phyloP scores from a whole-genome alignment of 805 yeast species.

The Kluyveromyces siamensis region DNA sequence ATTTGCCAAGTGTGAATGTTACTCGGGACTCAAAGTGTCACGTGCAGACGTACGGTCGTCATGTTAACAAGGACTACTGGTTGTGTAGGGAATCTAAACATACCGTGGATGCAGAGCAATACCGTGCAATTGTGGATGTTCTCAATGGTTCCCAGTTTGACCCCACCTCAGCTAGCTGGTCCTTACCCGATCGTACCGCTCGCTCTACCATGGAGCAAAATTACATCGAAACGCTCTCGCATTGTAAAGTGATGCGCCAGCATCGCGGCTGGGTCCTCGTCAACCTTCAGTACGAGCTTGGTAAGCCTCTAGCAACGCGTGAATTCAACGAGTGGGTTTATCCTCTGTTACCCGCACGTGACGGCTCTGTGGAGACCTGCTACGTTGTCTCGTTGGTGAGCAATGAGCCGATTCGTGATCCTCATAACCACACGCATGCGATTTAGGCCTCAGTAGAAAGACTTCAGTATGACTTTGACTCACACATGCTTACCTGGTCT shows the following conservation, averaged over 20 bases:
- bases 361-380: conserved; percentile 16
- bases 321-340: conserved; percentile 32
- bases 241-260: conserved; percentile 13
- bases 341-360: conserved; percentile 18
- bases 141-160: conserved; percentile 23
- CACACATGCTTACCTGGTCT: conserved; percentile 24
- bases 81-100: conserved; percentile 26
- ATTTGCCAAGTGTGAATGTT: conserved; percentile 4
- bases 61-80: conserved; percentile 28
- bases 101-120: conserved; percentile 8
- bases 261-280: conserved; percentile 24
- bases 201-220: conserved; percentile 28
- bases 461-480: conserved; percentile 15
- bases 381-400: conserved; percentile 30
- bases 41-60: conserved; percentile 27
- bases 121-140: conserved; percentile 20
- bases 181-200: conserved; percentile 16
- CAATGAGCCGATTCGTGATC: conserved; percentile 14
- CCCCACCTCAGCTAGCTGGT: conserved; percentile 10
- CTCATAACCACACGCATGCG: conserved; percentile 23
- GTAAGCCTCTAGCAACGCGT: conserved; percentile 29
- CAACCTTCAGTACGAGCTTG: conserved; percentile 30
- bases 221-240: conserved; percentile 28
- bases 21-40: conserved; percentile 18
- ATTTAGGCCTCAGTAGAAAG: conserved; percentile 31